Evolutionary conservation across 164 flowering plant species (phyloP).

Genomic region (Brasenia schreberi): DNA sequence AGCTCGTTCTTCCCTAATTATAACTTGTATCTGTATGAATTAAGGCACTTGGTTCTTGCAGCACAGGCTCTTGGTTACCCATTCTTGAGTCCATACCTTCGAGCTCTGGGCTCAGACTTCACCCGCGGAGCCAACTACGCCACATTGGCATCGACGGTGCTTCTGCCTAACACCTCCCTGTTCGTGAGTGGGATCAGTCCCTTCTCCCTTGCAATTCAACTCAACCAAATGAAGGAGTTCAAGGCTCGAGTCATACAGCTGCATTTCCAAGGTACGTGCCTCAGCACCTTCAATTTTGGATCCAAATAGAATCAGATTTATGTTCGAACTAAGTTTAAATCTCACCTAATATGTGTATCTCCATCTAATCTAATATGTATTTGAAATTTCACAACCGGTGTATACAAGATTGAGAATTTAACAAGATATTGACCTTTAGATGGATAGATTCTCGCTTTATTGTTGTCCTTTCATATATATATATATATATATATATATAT

Average conservation of each 20-base stretch:
- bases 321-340: too few species aligned
- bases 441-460: too few species aligned
- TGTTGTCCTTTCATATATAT: too few species aligned
- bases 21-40: not conserved
- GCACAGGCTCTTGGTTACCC: slow-evolving; percentile 79
- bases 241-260: slow-evolving; percentile 33
- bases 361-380: too few species aligned
- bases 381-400: too few species aligned
- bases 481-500: too few species aligned
- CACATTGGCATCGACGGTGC: slow-evolving; percentile 79
- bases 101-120: slow-evolving; percentile 67
- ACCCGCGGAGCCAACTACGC: slow-evolving; percentile 84
- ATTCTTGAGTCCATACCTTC: slow-evolving; percentile 72
- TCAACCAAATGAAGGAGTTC: slow-evolving; percentile 85
- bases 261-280: slow-evolving; percentile 13
- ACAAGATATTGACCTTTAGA: too few species aligned
- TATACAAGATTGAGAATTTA: too few species aligned
- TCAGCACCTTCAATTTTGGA: too few species aligned
- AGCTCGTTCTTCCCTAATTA: too few species aligned
- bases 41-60: slow-evolving; percentile 12
- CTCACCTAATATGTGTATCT: too few species aligned
- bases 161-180: slow-evolving; percentile 65
- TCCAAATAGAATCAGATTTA: too few species aligned
- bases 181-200: slow-evolving; percentile 84
- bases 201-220: slow-evolving; percentile 73